Evolutionary conservation across 2,329 filamentous ascomycete species (phyloP).

Genomic region (Diaporthe sp.): DNA sequence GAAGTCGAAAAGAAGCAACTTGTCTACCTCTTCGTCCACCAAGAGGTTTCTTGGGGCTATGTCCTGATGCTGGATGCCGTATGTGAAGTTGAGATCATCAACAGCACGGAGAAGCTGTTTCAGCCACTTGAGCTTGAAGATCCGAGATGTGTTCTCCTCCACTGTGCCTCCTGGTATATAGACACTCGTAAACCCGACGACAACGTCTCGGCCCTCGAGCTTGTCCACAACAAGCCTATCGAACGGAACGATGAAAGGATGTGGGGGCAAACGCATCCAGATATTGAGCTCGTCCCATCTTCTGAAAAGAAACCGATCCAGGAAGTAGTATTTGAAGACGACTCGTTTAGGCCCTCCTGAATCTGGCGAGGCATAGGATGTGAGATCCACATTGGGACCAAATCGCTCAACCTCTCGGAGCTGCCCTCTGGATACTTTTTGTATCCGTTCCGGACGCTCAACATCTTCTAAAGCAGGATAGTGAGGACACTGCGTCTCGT

Average conservation of each 20-base stretch:
- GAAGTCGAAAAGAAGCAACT: constrained; percentile 54
- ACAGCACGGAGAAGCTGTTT: constrained; percentile 52
- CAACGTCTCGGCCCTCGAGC: constrained; percentile 43
- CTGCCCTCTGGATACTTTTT: constrained; percentile 34
- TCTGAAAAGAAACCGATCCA: constrained; percentile 36
- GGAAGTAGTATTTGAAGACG: constrained; percentile 52
- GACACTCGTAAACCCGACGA: constrained; percentile 46
- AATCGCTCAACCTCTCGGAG: constrained; percentile 42
- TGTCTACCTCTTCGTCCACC: constrained; percentile 50
- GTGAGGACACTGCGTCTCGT: constrained; percentile 1
- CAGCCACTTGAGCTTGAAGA: constrained; percentile 54
- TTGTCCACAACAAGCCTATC: constrained; percentile 52
- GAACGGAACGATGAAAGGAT: constrained; percentile 53
- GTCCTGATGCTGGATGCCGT: constrained; percentile 55
- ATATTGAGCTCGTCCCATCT: constrained; percentile 54
- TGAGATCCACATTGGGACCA: constrained; percentile 37
- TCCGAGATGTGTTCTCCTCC: constrained; percentile 46
- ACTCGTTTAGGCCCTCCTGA: constrained; percentile 31
- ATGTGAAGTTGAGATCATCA: constrained; percentile 53
- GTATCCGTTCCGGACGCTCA: not conserved
- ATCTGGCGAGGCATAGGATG: constrained; percentile 13
- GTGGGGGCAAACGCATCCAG: constrained; percentile 51
- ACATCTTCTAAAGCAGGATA: not conserved
- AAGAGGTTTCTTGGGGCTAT: constrained; percentile 55
- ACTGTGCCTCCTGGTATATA: constrained; percentile 54